Conservation (phyloP, 2,329 filamentous ascomycete species). For the Neonectria punicea region DNA sequence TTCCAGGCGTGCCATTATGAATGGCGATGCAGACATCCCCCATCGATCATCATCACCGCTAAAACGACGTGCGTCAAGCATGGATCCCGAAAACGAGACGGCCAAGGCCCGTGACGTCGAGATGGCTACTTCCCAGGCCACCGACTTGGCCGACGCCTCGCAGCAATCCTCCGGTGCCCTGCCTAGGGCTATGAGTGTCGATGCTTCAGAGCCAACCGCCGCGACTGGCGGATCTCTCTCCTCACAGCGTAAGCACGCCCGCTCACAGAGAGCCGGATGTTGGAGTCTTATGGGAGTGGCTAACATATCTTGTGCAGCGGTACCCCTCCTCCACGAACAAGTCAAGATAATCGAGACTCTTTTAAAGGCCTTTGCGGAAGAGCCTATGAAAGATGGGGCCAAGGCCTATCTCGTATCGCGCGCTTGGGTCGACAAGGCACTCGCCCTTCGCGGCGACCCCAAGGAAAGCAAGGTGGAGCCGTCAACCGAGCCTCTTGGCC, state of each 20-base stretch:
- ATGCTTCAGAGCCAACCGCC: conserved; percentile 46
- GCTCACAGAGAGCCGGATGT: background rate
- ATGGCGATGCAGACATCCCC: conserved; percentile 66
- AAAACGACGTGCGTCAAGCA: conserved; percentile 71
- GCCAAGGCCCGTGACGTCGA: conserved; percentile 58
- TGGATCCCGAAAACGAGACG: conserved; percentile 62
- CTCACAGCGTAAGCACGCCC: conserved; percentile 43
- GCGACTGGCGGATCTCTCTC: conserved; percentile 26
- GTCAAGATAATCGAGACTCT: conserved; percentile 77
- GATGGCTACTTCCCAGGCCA: conserved; percentile 50
- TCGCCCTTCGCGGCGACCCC: conserved; percentile 70
- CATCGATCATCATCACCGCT: conserved; percentile 73
- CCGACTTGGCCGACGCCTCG: conserved; percentile 28
- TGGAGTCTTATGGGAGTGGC: conserved; percentile 9
- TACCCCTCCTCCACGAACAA: conserved; percentile 65
- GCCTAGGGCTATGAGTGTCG: conserved; percentile 55
- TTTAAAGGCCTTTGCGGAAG: conserved; percentile 61
- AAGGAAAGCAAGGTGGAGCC: conserved; percentile 68
- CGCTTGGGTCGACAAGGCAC: conserved; percentile 80
- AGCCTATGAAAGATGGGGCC: conserved; percentile 73
- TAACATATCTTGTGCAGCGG: conserved; percentile 37
- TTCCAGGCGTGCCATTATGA: conserved; percentile 67
- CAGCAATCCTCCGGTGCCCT: conserved; percentile 36
- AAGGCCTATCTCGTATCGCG: conserved; percentile 82
- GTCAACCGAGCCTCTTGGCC: conserved; percentile 73